Percentiles rank a stretch among this genome's conserved stretches.
phyloP scores from a whole-genome alignment of 2,329 filamentous ascomycete species.

The Aspergillus flavus region DNA sequence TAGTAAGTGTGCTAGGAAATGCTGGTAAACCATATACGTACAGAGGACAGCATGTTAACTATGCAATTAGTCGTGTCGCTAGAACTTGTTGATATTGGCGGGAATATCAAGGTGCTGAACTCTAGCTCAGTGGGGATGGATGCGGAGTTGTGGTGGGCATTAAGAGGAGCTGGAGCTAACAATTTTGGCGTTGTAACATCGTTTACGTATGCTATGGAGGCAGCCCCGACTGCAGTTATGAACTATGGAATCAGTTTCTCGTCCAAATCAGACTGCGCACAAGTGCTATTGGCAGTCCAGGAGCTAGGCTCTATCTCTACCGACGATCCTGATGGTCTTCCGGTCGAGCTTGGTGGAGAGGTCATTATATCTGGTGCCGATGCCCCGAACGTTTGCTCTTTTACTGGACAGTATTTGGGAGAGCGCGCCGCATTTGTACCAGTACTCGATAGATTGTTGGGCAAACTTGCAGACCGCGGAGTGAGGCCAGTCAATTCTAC shows the following conservation, averaged over 20 bases:
- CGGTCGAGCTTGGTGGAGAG: slow-evolving; percentile 1
- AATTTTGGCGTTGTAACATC: slow-evolving; percentile 12
- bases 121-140: slow-evolving; percentile 1
- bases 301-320: background rate
- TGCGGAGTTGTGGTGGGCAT: slow-evolving; percentile 12
- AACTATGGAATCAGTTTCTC: slow-evolving; percentile 12
- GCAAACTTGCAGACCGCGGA: background rate
- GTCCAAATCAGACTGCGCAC: slow-evolving; percentile 6
- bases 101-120: slow-evolving; percentile 2
- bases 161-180: slow-evolving; percentile 11
- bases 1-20: background rate
- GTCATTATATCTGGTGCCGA: background rate
- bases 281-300: slow-evolving; percentile 7
- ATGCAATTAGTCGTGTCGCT: slow-evolving; percentile 1
- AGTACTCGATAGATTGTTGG: background rate
- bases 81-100: slow-evolving; percentile 3
- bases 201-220: slow-evolving; percentile 7
- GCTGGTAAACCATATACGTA: background rate
- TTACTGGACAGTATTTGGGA: slow-evolving; percentile 5
- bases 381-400: background rate
- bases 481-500: background rate
- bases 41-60: background rate
- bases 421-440: background rate
- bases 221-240: slow-evolving; percentile 3
- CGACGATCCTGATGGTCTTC: background rate